Evolutionary conservation across 179 eudicot species (phyloP).

Genomic region (Patellifolia procumbens): DNA sequence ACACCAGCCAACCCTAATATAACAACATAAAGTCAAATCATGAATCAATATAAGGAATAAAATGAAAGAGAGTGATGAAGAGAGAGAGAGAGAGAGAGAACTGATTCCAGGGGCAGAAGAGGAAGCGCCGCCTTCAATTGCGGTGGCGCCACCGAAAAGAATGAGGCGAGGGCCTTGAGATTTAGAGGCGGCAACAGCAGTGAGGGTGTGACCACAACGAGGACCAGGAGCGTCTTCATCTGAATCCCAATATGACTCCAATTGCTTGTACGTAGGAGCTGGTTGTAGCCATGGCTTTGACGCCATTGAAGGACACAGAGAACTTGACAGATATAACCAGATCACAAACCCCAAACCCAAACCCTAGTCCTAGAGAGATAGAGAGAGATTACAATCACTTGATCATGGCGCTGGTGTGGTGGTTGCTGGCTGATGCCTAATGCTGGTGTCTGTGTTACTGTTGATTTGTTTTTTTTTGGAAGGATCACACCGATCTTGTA

Average conservation of each 20-base stretch:
- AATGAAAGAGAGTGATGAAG: too few relatives aligned
- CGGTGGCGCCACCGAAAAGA: constrained; percentile 95
- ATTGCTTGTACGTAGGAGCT: constrained; percentile 66
- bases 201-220: constrained; percentile 79
- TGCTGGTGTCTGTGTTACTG: too few relatives aligned
- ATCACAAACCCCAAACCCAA: too few relatives aligned
- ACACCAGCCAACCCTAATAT: constrained; percentile 83
- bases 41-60: too few relatives aligned
- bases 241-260: constrained; percentile 74
- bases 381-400: not conserved
- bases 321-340: too few relatives aligned
- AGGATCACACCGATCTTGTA: too few relatives aligned
- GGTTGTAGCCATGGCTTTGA: constrained; percentile 78
- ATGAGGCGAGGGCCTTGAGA: constrained; percentile 86
- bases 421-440: not conserved
- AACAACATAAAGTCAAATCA: not conserved
- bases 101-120: constrained; percentile 53
- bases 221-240: constrained; percentile 94
- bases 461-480: too few relatives aligned
- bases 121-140: constrained; percentile 77
- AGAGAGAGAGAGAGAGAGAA: constrained; percentile 6
- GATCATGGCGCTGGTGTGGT: constrained; percentile 2
- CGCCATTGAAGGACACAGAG: constrained; percentile 42
- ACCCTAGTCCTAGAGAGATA: constrained; percentile 13
- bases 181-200: constrained; percentile 79